Base-by-base conservation (phyloP, 768 basidiomycete species). In the Floccularia luteovirens region DNA sequence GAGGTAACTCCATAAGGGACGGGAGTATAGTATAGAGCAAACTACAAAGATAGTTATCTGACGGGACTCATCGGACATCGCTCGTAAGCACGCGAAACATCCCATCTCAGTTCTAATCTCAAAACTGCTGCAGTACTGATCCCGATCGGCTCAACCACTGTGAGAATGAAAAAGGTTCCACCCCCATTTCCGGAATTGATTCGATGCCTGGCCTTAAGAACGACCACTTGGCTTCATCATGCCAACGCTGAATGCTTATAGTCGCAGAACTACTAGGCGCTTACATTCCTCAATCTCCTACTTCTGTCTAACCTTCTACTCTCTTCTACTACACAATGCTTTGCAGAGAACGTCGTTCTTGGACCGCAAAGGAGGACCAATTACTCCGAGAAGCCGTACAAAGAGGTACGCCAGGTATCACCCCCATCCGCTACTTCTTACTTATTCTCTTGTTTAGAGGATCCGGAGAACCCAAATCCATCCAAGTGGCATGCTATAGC, bases 401-500 rank as follows among this genome's bases (percentile, higher is more conserved):
- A 44, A 63, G 59, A 59, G 74, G 74, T 74, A 32, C 16, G 52
- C 43, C 31, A 30, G 39, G 30, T 35, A 24, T 28, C 41, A 24
- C 17, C 38, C 19, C 30, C 28, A 21, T 43, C 41, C 21, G 8
- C 27, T 32, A 31, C 36, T 42, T 40, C 36, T 49, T 30, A 44
- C 38, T 12, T 19, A 41, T 43, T 19, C 36, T 31, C n/a, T 41
- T 47, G 23, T 28, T 14, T 52, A 78, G 76, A 77, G 66, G 75
- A 75, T 50, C 71, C 74, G 38, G 66, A 71, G 35, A 70, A 72
- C 49, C 56, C 69, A 20, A 74, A 72, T 44, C 76, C 76, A 16
- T 74, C 74, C 36, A 77, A 75, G 45, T 78, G 76, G 76, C 72
- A 75, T 55, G 73, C 72, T 24, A 77, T 78, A 39, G 71, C 75